Conservation (phyloP, 1,284 basidiomycete genomes). For the Gastroboletus turbinatus region DNA sequence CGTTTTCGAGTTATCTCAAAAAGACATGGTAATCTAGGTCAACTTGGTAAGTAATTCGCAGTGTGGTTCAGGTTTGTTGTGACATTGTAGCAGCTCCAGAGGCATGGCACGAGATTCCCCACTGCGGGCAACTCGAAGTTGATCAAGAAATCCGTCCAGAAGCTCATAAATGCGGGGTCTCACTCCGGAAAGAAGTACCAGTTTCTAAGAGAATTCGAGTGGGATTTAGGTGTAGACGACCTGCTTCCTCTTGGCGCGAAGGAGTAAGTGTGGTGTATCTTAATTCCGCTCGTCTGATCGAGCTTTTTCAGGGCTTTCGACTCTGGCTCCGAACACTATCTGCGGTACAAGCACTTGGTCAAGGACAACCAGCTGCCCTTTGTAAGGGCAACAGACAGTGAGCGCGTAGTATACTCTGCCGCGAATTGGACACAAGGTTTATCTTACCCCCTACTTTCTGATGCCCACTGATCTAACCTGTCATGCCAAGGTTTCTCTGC, state of each 20-base stretch:
- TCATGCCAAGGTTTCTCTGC: constrained; percentile 48
- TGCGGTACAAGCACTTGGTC: constrained; percentile 54
- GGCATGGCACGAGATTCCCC: constrained; percentile 83
- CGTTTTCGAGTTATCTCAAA: background rate
- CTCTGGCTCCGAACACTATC: constrained; percentile 48
- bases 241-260: constrained; percentile 69
- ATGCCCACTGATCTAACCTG: background rate
- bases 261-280: constrained; percentile 50
- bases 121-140: constrained; percentile 48
- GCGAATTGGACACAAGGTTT: constrained; percentile 70
- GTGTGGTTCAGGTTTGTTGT: background rate
- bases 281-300: background rate
- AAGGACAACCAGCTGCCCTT: constrained; percentile 53
- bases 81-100: constrained; percentile 59
- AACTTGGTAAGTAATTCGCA: constrained; percentile 51
- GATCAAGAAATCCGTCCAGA: constrained; percentile 53
- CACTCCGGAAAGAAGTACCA: constrained; percentile 49
- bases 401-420: constrained; percentile 67
- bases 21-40: constrained; percentile 38
- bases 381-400: constrained; percentile 58
- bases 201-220: constrained; percentile 65
- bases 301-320: constrained; percentile 44
- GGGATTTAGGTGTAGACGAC: constrained; percentile 57
- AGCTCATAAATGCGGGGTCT: constrained; percentile 43
- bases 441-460: background rate